Evolutionary conservation across 768 basidiomycete species (phyloP).

Genomic region (Mycena rosella): DNA sequence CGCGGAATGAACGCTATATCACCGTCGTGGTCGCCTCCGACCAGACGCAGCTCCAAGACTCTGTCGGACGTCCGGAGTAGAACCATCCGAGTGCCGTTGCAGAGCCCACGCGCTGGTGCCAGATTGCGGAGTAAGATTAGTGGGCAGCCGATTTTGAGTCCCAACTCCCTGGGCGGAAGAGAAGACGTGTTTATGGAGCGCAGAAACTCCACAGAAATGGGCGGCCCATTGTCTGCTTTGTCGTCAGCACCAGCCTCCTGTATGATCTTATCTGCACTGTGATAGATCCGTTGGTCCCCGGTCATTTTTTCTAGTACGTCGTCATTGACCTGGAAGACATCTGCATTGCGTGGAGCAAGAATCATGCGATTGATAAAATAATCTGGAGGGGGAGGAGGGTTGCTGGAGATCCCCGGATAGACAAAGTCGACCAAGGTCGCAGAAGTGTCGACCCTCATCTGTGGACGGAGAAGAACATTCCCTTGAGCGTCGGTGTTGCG

Average conservation of each 20-base stretch:
- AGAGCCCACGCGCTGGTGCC: too few relatives aligned
- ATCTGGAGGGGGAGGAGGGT: conserved; percentile 26
- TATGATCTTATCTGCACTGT: conserved; percentile 46
- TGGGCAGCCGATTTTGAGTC: conserved; percentile 48
- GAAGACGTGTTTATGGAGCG: conserved; percentile 48
- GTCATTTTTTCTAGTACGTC: conserved; percentile 24
- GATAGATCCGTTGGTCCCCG: conserved; percentile 31
- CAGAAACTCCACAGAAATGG: conserved; percentile 55
- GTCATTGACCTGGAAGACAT: conserved; percentile 46
- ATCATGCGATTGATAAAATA: conserved; percentile 50
- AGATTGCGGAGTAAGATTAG: conserved; percentile 60
- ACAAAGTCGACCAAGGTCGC: conserved; percentile 42
- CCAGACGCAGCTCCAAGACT: conserved; percentile 51
- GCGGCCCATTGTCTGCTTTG: conserved; percentile 40
- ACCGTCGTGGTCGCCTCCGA: conserved; percentile 53
- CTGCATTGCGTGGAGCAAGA: conserved; percentile 44
- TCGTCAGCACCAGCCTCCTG: conserved; percentile 34
- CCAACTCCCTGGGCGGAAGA: conserved; percentile 53
- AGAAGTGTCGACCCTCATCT: conserved; percentile 43
- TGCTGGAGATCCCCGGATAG: conserved; percentile 40
- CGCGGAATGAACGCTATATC: conserved; percentile 53
- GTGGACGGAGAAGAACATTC: too few relatives aligned
- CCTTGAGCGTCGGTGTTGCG: conserved; percentile 26
- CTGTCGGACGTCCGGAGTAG: conserved; percentile 40
- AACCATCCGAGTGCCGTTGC: conserved; percentile 53